Percentiles rank a stretch among this genome's conserved stretches.
phyloP scores from a whole-genome alignment of 495 filamentous ascomycete genomes.

The Aspergillus olivimuriae region DNA sequence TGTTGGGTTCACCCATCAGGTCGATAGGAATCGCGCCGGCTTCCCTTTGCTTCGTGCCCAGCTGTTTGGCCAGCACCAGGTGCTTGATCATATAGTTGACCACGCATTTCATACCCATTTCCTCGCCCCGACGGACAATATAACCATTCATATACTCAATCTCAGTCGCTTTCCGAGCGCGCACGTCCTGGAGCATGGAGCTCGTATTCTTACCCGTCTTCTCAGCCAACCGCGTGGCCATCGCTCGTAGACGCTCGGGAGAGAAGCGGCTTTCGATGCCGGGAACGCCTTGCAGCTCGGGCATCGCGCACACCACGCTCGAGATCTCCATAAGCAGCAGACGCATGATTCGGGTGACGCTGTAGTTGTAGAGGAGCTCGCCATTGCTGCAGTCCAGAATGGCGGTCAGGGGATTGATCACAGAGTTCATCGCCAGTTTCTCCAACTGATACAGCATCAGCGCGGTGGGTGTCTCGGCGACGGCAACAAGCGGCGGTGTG shows the following conservation, averaged over 20 bases:
- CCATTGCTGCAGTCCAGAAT: conserved; percentile 70
- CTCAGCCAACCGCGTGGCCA: conserved; percentile 50
- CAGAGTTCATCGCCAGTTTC: conserved; percentile 70
- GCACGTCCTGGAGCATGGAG: conserved; percentile 77
- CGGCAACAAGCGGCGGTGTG: conserved; percentile 41
- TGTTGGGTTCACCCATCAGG: conserved; percentile 9
- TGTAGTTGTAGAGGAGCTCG: conserved; percentile 54
- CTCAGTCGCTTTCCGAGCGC: conserved; percentile 57
- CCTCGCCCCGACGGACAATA: conserved; percentile 61
- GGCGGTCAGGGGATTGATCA: conserved; percentile 78
- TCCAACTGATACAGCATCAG: conserved; percentile 60
- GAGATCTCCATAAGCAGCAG: conserved; percentile 63
- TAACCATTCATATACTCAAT: conserved; percentile 84
- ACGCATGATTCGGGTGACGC: conserved; percentile 48
- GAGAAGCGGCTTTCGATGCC: conserved; percentile 52
- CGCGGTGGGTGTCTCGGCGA: conserved; percentile 37
- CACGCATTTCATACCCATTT: conserved; percentile 57
- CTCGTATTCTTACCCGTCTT: conserved; percentile 63
- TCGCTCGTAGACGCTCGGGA: conserved; percentile 46
- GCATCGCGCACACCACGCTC: conserved; percentile 54
- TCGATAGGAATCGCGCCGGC: conserved; percentile 31
- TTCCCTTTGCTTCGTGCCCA: conserved; percentile 16
- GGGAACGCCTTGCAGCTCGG: conserved; percentile 59
- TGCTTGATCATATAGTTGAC: conserved; percentile 65
- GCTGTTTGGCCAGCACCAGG: conserved; percentile 39